Conservation (phyloP, 345 rosid genomes). For the Euphorbia pulcherrima region DNA sequence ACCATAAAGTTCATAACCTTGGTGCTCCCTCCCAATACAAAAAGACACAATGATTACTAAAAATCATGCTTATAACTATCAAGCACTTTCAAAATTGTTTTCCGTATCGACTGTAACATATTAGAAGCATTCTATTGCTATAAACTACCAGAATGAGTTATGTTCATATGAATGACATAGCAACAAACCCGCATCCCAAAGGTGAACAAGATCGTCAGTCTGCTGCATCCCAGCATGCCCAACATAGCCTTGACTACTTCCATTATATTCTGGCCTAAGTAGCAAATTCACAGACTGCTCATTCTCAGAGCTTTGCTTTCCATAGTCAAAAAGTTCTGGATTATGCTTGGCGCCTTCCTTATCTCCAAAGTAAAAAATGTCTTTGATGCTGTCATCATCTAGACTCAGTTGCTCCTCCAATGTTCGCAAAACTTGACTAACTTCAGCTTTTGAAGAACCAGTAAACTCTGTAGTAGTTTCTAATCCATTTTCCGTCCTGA, state of each 20-base stretch:
- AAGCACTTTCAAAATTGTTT: background rate
- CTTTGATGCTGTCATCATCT: conserved; percentile 49
- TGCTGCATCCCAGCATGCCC: conserved; percentile 30
- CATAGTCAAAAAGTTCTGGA: conserved; percentile 29
- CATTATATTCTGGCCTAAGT: conserved; percentile 20
- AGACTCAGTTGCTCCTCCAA: conserved; percentile 82
- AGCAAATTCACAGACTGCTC: conserved; percentile 25
- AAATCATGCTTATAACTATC: background rate
- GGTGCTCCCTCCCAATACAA: too few species aligned
- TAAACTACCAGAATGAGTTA: conserved; percentile 9
- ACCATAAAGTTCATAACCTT: background rate
- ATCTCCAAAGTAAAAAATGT: conserved; percentile 31
- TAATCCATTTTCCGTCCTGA: conserved; percentile 29
- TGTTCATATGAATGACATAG: conserved; percentile 8
- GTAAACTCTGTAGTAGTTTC: conserved; percentile 30
- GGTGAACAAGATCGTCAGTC: conserved; percentile 33
- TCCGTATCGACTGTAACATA: too few species aligned
- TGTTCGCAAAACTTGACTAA: conserved; percentile 53
- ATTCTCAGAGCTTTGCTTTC: conserved; percentile 26
- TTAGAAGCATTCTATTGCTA: conserved; percentile 7
- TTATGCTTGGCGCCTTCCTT: conserved; percentile 35
- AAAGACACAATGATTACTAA: background rate
- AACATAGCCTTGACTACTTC: conserved; percentile 22
- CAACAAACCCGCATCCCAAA: conserved; percentile 54
- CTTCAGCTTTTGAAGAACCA: conserved; percentile 31